Evolutionary conservation across 345 rosid genomes (phyloP), one percentile per base, ranked within the genome.

Genomic region (Excoecaria agallocha): DNA sequence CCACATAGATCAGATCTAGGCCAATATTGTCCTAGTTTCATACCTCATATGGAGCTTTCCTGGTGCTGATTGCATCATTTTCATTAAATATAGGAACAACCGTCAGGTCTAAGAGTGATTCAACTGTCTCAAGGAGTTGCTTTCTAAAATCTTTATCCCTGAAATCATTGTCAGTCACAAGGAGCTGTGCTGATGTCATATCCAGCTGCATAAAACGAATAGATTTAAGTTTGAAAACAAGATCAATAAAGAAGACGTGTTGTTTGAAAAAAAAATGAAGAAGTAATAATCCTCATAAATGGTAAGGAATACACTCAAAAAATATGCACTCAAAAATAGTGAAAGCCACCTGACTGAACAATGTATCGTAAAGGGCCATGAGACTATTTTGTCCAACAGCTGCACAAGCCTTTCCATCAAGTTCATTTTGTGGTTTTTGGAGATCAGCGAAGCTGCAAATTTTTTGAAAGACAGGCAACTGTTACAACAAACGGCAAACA

Each of bases 1-100:
- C 30, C 30, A 30, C 30, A 30, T 30, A 30, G 30, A 30, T 30
- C 30, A 30, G 30, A 30, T 30, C 30, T 30, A 30, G 2, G 30
- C 30, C 1, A 30, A 30, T 30, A 30, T 30, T 30, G 30, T 30
- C 30, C n/a, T 19, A n/a, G 20, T 67, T 22, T 15, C 59, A 74
- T 77, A 87, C 99, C 99, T 93, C 98, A 69, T 96, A 96, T 16
- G 99, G 99, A 57, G 98, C 99, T 88, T 85, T 93, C 86, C 98
- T 82, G 20, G 98, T 93, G 86, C 99, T 96, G 43, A 96, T 82
- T 50, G 99, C 97, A 86, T 96, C 99, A 78, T 96, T 96, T 89
- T 96, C 99, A 75, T 96, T 96, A 71, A 96, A 89, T 76, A 96
- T 86, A 6, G 99, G 99, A 80, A 93, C 75, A 80, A 96, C 98